Evolutionary conservation across 306 rosid species (phyloP).

Genomic region (Crataegus laevigata): DNA sequence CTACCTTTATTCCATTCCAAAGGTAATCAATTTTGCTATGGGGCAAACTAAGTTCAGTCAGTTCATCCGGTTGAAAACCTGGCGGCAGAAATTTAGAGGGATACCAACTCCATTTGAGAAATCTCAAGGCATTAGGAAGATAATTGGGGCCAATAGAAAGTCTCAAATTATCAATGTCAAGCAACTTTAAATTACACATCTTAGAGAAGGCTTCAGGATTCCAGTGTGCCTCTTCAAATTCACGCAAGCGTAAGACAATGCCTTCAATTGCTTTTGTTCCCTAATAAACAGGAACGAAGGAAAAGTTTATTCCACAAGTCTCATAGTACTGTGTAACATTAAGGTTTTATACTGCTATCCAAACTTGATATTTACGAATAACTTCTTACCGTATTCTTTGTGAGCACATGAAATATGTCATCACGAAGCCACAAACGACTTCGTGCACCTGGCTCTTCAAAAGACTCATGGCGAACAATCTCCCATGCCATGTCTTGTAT

Average conservation of each 20-base stretch:
- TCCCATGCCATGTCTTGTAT: conserved; percentile 22
- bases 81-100: not conserved
- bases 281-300: not conserved
- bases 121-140: conserved; percentile 4
- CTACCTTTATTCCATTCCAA: not conserved
- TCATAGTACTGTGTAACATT: no score
- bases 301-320: not conserved
- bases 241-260: not conserved
- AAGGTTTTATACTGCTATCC: no score
- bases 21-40: conserved; percentile 4
- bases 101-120: conserved; percentile 4
- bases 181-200: conserved; percentile 6
- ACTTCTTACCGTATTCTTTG: conserved; percentile 2
- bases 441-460: not conserved
- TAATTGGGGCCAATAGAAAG: not conserved
- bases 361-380: no score
- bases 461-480: conserved; percentile 17
- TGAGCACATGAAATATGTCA: conserved; percentile 16
- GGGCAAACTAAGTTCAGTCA: conserved; percentile 1
- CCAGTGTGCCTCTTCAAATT: conserved; percentile 11
- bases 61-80: not conserved
- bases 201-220: not conserved
- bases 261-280: conserved; percentile 3
- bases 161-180: not conserved
- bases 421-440: conserved; percentile 13